Conservation (phyloP, 1,284 basidiomycete genomes). For the Schizopora paradoxa region DNA sequence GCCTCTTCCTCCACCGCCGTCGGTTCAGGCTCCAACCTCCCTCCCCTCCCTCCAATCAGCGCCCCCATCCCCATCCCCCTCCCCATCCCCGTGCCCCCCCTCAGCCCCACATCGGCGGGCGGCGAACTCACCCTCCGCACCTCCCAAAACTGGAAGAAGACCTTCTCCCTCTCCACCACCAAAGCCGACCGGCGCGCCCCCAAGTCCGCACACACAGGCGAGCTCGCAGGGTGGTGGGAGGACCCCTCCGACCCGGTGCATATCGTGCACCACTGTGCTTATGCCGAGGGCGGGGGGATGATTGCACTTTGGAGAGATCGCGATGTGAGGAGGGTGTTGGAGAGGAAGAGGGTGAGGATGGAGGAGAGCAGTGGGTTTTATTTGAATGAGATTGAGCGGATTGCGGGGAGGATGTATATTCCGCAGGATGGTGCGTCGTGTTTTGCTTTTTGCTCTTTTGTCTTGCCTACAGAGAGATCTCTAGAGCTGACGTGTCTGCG, state of each 20-base stretch:
- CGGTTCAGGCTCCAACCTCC: no score
- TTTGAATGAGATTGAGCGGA: constrained; percentile 70
- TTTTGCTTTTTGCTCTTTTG: neutral
- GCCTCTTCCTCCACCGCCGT: no score
- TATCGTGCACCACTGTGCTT: constrained; percentile 51
- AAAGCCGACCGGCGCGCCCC: no score
- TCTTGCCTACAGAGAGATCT: neutral
- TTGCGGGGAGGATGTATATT: constrained; percentile 74
- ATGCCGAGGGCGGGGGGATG: constrained; percentile 43
- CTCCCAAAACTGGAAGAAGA: constrained; percentile 68
- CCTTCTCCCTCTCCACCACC: constrained; percentile 53
- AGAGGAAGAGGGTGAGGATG: constrained; percentile 57
- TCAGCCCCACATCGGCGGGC: constrained; percentile 31
- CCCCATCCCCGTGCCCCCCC: constrained; percentile 28
- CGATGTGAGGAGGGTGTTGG: constrained; percentile 52
- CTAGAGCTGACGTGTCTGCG: constrained; percentile 6
- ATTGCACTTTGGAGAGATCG: constrained; percentile 65
- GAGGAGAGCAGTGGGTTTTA: constrained; percentile 82
- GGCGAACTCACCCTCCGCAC: constrained; percentile 57
- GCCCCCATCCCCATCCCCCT: constrained; percentile 42
- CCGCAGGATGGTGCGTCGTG: constrained; percentile 62
- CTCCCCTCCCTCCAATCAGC: no score
- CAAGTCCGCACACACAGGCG: constrained; percentile 59
- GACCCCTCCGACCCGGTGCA: constrained; percentile 77
- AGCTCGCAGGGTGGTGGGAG: constrained; percentile 78